These are phyloP conservation scores for Alnus rubra DNA, from an alignment of 306 rosid genomes.

Conservation along the genomic window DNA sequence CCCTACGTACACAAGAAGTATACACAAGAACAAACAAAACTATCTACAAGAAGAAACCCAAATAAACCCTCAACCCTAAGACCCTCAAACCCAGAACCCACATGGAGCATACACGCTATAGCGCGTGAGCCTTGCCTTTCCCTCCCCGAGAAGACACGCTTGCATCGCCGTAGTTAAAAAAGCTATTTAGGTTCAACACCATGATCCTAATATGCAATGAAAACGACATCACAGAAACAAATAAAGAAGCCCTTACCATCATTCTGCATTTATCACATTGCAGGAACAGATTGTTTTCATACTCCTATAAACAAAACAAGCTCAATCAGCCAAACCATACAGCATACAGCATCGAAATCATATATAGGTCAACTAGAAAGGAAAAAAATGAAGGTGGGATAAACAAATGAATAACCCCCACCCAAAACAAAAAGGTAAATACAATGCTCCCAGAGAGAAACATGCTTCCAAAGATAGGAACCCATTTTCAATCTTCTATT, in stretches of 20 bases:
- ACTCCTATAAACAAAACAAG: constrained; percentile 62
- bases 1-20: too few relatives aligned
- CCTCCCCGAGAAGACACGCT: too few relatives aligned
- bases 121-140: too few relatives aligned
- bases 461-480: not conserved
- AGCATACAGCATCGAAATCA: constrained; percentile 13
- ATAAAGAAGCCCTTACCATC: constrained; percentile 63
- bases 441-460: not conserved
- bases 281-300: constrained; percentile 90
- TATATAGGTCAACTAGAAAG: not conserved
- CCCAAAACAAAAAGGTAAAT: not conserved
- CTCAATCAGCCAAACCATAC: constrained; percentile 32
- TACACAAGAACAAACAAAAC: too few relatives aligned
- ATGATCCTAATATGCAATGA: constrained; percentile 11
- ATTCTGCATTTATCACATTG: constrained; percentile 99
- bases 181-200: too few relatives aligned
- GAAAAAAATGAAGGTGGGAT: not conserved
- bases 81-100: too few relatives aligned
- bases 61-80: too few relatives aligned
- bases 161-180: too few relatives aligned
- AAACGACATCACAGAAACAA: not conserved
- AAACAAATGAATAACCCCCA: not conserved
- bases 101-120: too few relatives aligned
- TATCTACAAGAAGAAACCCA: too few relatives aligned
- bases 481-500: not conserved